These are phyloP conservation scores for Taiozyma sp. DNA, from an alignment of 1,139 yeast genomes.

Conservation along the genomic window DNA sequence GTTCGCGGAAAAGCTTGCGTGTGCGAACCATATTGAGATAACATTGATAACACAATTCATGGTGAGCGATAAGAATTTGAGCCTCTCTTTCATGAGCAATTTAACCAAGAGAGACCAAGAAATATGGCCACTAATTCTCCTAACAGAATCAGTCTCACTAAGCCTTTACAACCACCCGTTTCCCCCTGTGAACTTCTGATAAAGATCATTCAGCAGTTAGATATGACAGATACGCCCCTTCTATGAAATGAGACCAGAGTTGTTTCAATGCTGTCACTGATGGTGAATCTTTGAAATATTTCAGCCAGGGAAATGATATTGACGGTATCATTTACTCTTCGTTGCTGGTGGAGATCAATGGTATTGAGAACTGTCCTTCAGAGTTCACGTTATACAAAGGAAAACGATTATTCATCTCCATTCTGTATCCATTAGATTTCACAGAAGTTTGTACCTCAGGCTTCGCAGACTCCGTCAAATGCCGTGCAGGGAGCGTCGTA, in stretches of 20 bases:
- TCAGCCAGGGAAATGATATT: not conserved
- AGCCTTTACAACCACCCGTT: not conserved
- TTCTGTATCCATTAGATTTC: not conserved
- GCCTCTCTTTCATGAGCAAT: no score
- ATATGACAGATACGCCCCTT: not conserved
- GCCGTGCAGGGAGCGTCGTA: not conserved
- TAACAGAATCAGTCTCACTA: not conserved
- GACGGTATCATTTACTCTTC: not conserved
- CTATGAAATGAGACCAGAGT: not conserved
- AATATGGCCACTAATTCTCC: not conserved
- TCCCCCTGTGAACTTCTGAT: not conserved
- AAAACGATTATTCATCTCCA: not conserved
- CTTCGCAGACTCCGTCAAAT: not conserved
- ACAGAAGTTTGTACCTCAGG: no score
- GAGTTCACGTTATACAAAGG: not conserved
- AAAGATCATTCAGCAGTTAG: not conserved
- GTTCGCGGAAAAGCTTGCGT: not conserved
- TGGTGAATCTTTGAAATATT: not conserved
- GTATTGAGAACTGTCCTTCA: not conserved
- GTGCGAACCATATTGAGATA: no score
- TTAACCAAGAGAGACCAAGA: not conserved
- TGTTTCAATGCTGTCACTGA: not conserved
- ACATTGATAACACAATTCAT: no score
- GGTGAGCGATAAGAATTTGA: no score
- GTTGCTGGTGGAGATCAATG: not conserved